A percentile compares a stretch with the other conserved stretches of the same genome.
phyloP scores from a whole-genome alignment of 345 rosid species.

The Abelmoschus esculentus region DNA sequence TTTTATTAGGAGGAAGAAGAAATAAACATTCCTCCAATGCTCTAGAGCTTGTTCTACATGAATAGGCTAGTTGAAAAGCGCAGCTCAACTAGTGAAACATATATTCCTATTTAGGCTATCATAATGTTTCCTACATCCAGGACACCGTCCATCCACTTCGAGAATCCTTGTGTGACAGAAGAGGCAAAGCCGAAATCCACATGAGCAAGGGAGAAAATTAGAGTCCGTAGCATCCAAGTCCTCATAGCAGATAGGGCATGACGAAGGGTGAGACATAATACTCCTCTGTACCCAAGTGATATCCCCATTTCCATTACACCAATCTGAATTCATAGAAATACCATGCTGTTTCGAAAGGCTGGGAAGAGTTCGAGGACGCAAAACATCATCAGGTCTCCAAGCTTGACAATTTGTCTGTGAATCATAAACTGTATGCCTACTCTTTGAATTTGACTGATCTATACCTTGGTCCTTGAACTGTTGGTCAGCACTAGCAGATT shows the following conservation, averaged over 20 bases:
- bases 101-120: not conserved
- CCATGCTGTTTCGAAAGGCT: constrained; percentile 9
- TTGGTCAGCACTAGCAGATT: not conserved
- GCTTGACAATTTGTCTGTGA: constrained; percentile 11
- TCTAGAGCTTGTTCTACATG: constrained; percentile 14
- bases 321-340: constrained; percentile 4
- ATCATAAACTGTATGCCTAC: not conserved
- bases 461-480: not conserved
- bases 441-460: not conserved
- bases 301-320: constrained; percentile 15
- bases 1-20: not conserved
- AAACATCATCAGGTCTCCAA: constrained; percentile 18
- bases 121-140: constrained; percentile 32
- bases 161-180: constrained; percentile 36
- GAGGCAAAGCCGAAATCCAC: constrained; percentile 38
- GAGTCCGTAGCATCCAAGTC: constrained; percentile 39
- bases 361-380: constrained; percentile 13
- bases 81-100: constrained; percentile 12
- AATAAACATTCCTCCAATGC: not conserved
- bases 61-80: constrained; percentile 11
- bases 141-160: constrained; percentile 33
- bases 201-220: constrained; percentile 33
- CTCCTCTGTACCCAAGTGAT: not conserved
- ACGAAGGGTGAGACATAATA: constrained; percentile 9
- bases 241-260: constrained; percentile 36